Base-by-base conservation (phyloP, 2,329 filamentous ascomycete species). In the Pseudocercospora vitis region DNA sequence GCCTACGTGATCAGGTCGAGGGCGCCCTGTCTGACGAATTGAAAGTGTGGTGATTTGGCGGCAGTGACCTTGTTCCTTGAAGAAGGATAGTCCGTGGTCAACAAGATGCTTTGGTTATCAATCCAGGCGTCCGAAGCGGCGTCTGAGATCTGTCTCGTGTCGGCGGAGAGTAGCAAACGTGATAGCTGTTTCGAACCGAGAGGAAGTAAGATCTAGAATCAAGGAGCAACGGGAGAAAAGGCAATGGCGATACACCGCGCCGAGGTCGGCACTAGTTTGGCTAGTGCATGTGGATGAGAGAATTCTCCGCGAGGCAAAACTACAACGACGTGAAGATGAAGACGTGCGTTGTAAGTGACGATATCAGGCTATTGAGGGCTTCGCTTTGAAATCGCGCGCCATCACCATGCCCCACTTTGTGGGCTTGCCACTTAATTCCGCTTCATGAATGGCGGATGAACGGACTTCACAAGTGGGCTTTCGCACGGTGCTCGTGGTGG, bases 1-100 rank as follows among this genome's bases (percentile, higher is more conserved):
- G 66, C 66, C 67, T 62, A 48, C 50, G 35, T 48, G 37, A 42
- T 26, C 37, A 42, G 21, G 24, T 42, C n/a, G n/a, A 3, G 24
- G 19, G 21, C 37, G 21, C 37, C 9, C 16, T 42, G 37, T 42
- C 7, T 21, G 37, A 6, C 19, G 37, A 14, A 7, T 7, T 19
- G 33, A 37, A 18, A 18, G 2, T 4, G 33, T 2, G 7, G 7
- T 37, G 2, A 11, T 18, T 19, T 7, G 18, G 33, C 33, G 33
- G 12, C 33, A 5, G 4, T 19, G 6, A 19, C 21, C 11, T 26
- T 12, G 21, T 3, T 12, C 4, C 19, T 42, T 26, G 9, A 8
- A 7, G 19, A 21, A 23, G 37, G 4, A 12, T 14, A 42, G 21
- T 8, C 14, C 18, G 19, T 21, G 18, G 37, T 3, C 16, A 19